Evolutionary conservation across 2,329 filamentous ascomycete species (phyloP), one percentile per base, ranked within the genome.

Genomic region (Sphaerulina vaccinii): DNA sequence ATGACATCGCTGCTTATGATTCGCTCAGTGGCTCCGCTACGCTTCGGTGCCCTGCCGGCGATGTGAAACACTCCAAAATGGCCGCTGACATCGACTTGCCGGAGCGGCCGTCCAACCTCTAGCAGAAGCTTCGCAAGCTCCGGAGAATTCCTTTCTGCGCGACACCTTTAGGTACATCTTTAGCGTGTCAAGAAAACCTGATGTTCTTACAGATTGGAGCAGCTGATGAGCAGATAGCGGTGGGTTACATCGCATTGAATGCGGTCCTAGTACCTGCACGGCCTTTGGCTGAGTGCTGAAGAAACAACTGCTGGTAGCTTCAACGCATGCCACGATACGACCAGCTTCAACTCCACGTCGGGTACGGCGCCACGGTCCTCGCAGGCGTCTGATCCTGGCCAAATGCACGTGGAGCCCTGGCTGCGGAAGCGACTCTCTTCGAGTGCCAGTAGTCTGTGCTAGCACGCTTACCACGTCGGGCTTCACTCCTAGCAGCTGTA

Each of bases 71-170:
- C 45, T 38, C 35, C 42, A 22, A 13, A 21, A 21, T 39, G n/a
- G 39, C 39, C 24, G 45, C 22, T 40, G 45, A 48, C 35, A n/a
- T 48, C 45, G 45, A 48, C 22, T 36, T 41, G 49, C 45, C 40
- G 51, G 23, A 13, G 51, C 35, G 45, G 36, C 51, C 51, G 46
- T 44, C 40, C 45, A 54, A 33, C 23, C 22, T 35, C 39, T 16
- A 18, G 22, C 48, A 29, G 40, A 44, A 42, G 39, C 27, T 44
- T 22, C 29, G 33, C 49, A 44, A 48, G 40, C 51, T 54, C 42
- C 51, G 51, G 51, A 54, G 51, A 50, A 54, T 54, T 39, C 46
- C 51, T 46, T 50, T 45, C 51, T 54, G 51, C 51, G 49, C 46
- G 51, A 54, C 51, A 54, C 46, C 36, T 42, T 35, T 46, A 50